phyloP scores from a whole-genome alignment of 495 filamentous ascomycete species.

The Penicillium pancosmium region DNA sequence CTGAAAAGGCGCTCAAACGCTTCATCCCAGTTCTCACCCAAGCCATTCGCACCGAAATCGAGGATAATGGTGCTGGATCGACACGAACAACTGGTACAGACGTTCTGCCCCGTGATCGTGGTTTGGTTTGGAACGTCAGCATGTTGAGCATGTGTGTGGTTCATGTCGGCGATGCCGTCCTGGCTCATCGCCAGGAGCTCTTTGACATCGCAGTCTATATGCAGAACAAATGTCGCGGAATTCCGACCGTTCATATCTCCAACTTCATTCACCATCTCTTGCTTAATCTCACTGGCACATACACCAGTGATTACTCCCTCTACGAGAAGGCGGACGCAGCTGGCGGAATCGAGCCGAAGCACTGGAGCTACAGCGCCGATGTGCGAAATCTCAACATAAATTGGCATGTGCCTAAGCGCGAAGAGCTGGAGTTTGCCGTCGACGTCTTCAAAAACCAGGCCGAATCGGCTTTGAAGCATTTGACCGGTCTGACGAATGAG shows the following conservation, averaged over 20 bases:
- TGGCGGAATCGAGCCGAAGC: constrained; percentile 60
- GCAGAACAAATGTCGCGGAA: constrained; percentile 91
- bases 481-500: constrained; percentile 76
- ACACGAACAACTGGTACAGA: constrained; percentile 92
- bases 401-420: constrained; percentile 83
- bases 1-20: constrained; percentile 85
- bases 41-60: constrained; percentile 94
- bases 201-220: constrained; percentile 93
- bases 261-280: constrained; percentile 99
- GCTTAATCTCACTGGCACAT: constrained; percentile 93
- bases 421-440: constrained; percentile 85
- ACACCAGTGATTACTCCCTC: constrained; percentile 83
- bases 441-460: constrained; percentile 82
- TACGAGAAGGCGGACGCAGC: constrained; percentile 70
- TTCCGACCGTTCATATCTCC: constrained; percentile 92
- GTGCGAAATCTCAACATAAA: constrained; percentile 77
- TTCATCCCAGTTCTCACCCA: constrained; percentile 87
- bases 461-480: constrained; percentile 63
- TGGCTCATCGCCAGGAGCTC: constrained; percentile 84
- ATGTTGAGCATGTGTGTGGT: constrained; percentile 99
- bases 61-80: constrained; percentile 95
- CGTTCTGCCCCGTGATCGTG: constrained; percentile 88
- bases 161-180: constrained; percentile 86
- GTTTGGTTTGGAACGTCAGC: constrained; percentile 94
- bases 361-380: constrained; percentile 77